Conservation (phyloP, 177 flowering plant species). For the Vitis hybrid region DNA sequence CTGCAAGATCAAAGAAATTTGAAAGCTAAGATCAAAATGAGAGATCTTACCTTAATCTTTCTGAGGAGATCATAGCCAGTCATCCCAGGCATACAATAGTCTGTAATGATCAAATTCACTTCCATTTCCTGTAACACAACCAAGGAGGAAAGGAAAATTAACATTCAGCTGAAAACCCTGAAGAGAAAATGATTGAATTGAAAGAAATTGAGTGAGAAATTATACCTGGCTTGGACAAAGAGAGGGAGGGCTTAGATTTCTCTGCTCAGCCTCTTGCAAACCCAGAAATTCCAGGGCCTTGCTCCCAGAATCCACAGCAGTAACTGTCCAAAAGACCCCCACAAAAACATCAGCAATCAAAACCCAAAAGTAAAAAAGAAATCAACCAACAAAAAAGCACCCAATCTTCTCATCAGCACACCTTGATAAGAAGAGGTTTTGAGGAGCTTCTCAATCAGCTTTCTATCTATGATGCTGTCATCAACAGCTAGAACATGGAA, state of each 20-base stretch:
- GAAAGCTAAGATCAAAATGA: too few species aligned
- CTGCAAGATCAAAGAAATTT: too few species aligned
- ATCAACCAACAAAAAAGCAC: not conserved
- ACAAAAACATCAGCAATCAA: not conserved
- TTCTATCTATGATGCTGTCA: conserved; percentile 55
- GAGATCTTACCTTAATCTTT: conserved; percentile 41
- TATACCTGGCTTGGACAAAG: conserved; percentile 19
- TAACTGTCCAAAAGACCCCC: conserved; percentile 30
- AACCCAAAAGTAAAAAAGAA: not conserved
- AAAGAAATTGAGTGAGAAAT: not conserved
- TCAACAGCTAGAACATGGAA: conserved; percentile 65
- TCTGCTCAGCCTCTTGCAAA: conserved; percentile 24
- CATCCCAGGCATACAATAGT: conserved; percentile 62
- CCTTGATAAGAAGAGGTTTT: conserved; percentile 57
- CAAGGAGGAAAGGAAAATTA: not conserved
- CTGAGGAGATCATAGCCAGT: conserved; percentile 57
- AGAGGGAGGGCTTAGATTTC: conserved; percentile 6
- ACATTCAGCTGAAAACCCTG: not conserved
- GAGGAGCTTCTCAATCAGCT: conserved; percentile 52
- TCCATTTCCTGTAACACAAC: conserved; percentile 19
- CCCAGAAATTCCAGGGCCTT: conserved; percentile 57
- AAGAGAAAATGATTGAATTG: not conserved
- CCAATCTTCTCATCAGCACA: not conserved
- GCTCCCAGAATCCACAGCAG: conserved; percentile 49
- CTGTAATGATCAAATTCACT: conserved; percentile 54